phyloP scores from a whole-genome alignment of 257 asterid genomes.

The Solanum pennellii region DNA sequence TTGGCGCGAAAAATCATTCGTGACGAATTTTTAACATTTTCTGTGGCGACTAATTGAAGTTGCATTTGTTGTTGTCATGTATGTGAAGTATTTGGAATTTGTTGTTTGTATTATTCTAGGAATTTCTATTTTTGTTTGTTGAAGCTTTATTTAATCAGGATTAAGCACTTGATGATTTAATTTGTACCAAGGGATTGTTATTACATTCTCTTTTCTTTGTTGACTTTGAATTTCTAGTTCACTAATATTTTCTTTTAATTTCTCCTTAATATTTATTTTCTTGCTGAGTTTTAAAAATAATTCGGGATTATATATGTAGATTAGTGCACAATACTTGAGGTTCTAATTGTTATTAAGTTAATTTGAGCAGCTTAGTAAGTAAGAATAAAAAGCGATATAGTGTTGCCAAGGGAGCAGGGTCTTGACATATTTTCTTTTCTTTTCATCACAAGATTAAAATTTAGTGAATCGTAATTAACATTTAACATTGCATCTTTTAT shows the following conservation, averaged over 20 bases:
- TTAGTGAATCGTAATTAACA: not conserved
- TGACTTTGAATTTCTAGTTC: not conserved
- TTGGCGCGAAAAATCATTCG: not conserved
- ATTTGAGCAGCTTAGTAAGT: not conserved
- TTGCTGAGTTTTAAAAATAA: not conserved
- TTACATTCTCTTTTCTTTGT: not conserved
- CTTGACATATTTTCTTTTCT: not conserved
- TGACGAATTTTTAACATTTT: not conserved
- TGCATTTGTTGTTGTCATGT: not conserved
- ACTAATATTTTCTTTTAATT: not conserved
- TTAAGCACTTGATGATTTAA: not conserved
- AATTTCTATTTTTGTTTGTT: not conserved
- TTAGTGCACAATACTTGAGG: not conserved
- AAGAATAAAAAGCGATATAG: not conserved
- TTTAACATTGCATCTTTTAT: not conserved
- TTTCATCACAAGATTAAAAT: not conserved
- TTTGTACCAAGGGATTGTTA: not conserved
- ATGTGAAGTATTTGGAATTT: not conserved
- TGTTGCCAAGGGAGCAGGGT: not conserved
- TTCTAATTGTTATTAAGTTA: not conserved
- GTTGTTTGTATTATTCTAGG: not conserved
- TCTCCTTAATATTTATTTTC: not conserved
- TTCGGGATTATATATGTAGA: too few species aligned
- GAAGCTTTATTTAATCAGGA: not conserved
- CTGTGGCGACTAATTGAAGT: not conserved